Conservation (phyloP, 345 rosid genomes). For the Eucalyptus albens region DNA sequence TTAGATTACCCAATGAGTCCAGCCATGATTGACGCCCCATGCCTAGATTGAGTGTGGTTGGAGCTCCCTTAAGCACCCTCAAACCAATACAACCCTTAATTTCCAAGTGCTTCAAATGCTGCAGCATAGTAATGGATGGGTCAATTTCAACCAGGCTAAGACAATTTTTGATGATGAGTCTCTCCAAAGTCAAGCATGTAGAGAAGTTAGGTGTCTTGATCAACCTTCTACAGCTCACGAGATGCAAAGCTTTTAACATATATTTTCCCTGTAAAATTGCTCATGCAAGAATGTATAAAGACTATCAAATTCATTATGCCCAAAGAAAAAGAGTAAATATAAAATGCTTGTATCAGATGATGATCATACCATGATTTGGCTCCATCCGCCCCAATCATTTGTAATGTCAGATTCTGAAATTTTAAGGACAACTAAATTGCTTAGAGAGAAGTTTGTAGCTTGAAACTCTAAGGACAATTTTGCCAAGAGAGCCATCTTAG, state of each 20-base stretch:
- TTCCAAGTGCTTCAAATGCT: neutral
- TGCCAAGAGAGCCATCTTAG: neutral
- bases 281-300: neutral
- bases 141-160: neutral
- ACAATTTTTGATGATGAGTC: neutral
- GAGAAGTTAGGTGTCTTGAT: neutral
- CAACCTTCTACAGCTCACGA: neutral
- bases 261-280: neutral
- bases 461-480: neutral
- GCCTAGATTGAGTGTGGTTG: neutral
- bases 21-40: neutral
- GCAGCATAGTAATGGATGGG: neutral
- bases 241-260: neutral
- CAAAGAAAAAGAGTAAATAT: neutral
- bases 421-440: neutral
- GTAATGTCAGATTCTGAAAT: neutral
- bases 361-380: neutral
- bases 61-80: neutral
- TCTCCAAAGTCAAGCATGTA: neutral
- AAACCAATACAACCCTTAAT: neutral
- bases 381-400: neutral
- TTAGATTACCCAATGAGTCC: neutral
- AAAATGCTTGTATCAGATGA: neutral
- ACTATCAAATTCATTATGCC: too few relatives aligned
- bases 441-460: neutral